A percentile compares a stretch with the other conserved stretches of the same genome.
phyloP scores from a whole-genome alignment of 768 basidiomycete species.

The Mycena rosella region DNA sequence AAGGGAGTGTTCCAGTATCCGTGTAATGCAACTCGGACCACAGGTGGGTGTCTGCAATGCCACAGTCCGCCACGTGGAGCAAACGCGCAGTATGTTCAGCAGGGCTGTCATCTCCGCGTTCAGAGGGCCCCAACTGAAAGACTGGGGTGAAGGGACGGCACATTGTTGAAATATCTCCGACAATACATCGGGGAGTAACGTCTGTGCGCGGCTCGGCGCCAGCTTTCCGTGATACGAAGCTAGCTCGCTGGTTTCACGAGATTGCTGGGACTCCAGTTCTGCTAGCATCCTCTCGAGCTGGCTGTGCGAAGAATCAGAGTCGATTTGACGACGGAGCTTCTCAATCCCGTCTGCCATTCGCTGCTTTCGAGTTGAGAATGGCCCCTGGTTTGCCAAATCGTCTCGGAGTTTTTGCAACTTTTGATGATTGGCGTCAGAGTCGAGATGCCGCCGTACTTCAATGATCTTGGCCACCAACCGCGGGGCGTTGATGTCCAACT shows the following conservation, averaged over 20 bases:
- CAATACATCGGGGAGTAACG: not conserved
- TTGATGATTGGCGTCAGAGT: not conserved
- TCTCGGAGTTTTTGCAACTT: slow-evolving; percentile 4
- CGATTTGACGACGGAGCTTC: not conserved
- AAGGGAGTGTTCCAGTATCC: slow-evolving; percentile 9
- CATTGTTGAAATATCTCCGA: not conserved
- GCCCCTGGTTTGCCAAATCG: slow-evolving; percentile 10
- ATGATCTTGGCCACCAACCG: slow-evolving; percentile 1
- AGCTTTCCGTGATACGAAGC: slow-evolving; percentile 7
- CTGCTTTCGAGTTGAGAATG: not conserved
- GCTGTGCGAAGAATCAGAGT: slow-evolving; percentile 1
- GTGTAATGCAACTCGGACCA: slow-evolving; percentile 3
- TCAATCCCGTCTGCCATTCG: not conserved
- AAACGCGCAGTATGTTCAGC: not conserved
- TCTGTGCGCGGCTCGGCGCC: slow-evolving; percentile 2
- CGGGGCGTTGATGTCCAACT: slow-evolving; percentile 3
- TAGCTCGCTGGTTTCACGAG: not conserved
- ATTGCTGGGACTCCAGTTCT: not conserved
- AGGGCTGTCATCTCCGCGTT: not conserved
- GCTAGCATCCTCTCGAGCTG: slow-evolving; percentile 4
- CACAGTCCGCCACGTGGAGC: slow-evolving; percentile 3
- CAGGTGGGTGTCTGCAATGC: slow-evolving; percentile 11
- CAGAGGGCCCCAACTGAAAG: slow-evolving; percentile 1
- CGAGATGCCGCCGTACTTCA: not conserved
- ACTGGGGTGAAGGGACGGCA: not conserved